These are phyloP conservation scores for Rhizopus delemar DNA, from an alignment of 371 early-diverging fungal species.

Conservation along the genomic window DNA sequence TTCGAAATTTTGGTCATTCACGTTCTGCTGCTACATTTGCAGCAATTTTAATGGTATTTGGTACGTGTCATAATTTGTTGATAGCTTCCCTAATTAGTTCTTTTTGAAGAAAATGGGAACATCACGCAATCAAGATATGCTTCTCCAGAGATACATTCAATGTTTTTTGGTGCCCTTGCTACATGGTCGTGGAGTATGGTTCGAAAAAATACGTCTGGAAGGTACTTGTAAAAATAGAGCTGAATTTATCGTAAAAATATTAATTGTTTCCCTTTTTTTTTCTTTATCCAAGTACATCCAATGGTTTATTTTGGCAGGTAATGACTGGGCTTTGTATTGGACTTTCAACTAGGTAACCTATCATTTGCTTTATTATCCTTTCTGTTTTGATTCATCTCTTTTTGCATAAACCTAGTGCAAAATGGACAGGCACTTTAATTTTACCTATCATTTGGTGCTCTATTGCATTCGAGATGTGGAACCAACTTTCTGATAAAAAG, in stretches of 20 bases:
- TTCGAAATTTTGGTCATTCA: constrained; percentile 30
- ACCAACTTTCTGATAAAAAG: constrained; percentile 71
- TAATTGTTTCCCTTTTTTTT: neutral
- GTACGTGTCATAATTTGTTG: constrained; percentile 14
- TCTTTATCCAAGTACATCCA: constrained; percentile 42
- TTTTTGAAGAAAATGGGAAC: constrained; percentile 29
- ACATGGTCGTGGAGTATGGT: constrained; percentile 18
- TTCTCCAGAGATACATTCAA: constrained; percentile 24
- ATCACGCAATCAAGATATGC: constrained; percentile 39
- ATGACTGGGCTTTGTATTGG: constrained; percentile 57
- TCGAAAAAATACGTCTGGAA: constrained; percentile 19
- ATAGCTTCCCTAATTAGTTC: neutral
- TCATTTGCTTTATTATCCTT: constrained; percentile 63
- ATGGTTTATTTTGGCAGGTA: constrained; percentile 65
- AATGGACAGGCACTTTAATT: constrained; percentile 34
- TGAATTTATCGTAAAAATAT: neutral
- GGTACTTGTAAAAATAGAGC: constrained; percentile 14
- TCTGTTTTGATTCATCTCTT: constrained; percentile 65
- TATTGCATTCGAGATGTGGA: constrained; percentile 78
- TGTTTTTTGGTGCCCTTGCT: constrained; percentile 26
- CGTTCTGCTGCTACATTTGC: constrained; percentile 33
- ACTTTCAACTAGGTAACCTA: constrained; percentile 26
- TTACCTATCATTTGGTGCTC: constrained; percentile 52
- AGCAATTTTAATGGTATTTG: constrained; percentile 34
- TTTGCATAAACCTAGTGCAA: constrained; percentile 17